Conservation (phyloP, 2,329 filamentous ascomycete species). For the Tolypocladium tropicale region DNA sequence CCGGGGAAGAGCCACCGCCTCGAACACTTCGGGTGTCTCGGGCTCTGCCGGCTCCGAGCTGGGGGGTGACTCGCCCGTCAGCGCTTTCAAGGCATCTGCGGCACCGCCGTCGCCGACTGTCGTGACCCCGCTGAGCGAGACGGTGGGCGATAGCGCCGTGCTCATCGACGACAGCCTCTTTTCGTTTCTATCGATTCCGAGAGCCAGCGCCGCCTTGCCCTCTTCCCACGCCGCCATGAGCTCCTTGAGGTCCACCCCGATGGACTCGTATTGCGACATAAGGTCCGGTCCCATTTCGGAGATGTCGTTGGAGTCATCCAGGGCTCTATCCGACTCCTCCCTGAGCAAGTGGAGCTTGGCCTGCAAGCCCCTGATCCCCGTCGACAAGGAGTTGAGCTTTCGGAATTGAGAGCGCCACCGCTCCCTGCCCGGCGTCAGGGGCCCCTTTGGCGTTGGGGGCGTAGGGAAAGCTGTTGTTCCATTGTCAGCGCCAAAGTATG, state of each 20-base stretch:
- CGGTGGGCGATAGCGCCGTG: conserved; percentile 45
- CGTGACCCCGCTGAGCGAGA: conserved; percentile 58
- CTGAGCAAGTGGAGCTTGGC: conserved; percentile 88
- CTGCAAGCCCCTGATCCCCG: conserved; percentile 82
- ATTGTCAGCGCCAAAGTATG: background rate
- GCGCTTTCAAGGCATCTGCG: conserved; percentile 58
- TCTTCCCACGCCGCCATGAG: conserved; percentile 79
- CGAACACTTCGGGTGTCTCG: conserved; percentile 74
- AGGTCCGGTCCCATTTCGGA: conserved; percentile 69
- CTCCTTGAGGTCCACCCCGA: conserved; percentile 75
- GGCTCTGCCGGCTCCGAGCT: conserved; percentile 46
- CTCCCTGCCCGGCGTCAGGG: conserved; percentile 65
- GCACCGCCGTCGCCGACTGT: conserved; percentile 44
- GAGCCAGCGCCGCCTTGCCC: conserved; percentile 72
- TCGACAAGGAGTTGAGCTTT: conserved; percentile 79
- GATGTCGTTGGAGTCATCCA: conserved; percentile 64
- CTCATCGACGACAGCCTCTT: conserved; percentile 56
- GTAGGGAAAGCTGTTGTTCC: conserved; percentile 36
- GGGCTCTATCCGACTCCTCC: conserved; percentile 73
- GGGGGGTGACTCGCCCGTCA: conserved; percentile 60
- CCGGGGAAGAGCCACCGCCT: conserved; percentile 69
- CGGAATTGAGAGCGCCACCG: conserved; percentile 78
- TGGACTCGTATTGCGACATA: conserved; percentile 87
- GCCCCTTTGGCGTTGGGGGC: conserved; percentile 46
- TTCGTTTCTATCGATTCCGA: conserved; percentile 73